Evolutionary conservation across 2,329 filamentous ascomycete genomes (phyloP), one percentile per base, ranked within the genome.

Genomic region (Aspergillus japonicus): DNA sequence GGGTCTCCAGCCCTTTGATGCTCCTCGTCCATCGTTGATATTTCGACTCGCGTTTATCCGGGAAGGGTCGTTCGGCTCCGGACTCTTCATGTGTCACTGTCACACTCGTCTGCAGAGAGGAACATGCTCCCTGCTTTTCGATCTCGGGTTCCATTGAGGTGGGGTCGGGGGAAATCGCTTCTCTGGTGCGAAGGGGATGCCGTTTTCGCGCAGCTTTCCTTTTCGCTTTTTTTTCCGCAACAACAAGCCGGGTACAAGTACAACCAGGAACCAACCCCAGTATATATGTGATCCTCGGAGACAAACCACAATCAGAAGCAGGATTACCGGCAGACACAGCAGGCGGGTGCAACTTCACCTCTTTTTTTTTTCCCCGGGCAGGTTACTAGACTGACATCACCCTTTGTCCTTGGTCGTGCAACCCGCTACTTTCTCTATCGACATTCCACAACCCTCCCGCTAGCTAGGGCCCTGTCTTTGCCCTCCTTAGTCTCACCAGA

Each of bases 81-180:
- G 67, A 50, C 44, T 71, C 62, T 39, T 64, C 66, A 11, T 68
- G 66, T 47, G 59, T 67, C 26, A 64, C 56, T 39, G 59, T 67
- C 21, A 64, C 56, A 35, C 65, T 71, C 33, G 33, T 35, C 44
- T 62, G 64, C 35, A 72, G 24, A 39, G 69, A 69, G 31, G 64
- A 63, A 12, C 69, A 67, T 56, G 48, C 61, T 55, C 61, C 60
- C 21, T 56, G 63, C 47, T 73, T 73, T 56, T 73, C 72, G 23
- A 71, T 42, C 48, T 64, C 71, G 44, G 62, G 47, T 44, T 42
- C 47, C 66, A 66, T 68, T 14, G 26, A 64, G 49, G 33, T 16
- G 12, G 33, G 11, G 44, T 33, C 35, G 23, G 50, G 47, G 44
- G 33, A 48, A 48, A 44, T 10, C 24, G 47, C 31, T 35, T 29